Evolutionary conservation across 768 basidiomycete genomes (phyloP).

Genomic region (Asterophora lycoperdoides): DNA sequence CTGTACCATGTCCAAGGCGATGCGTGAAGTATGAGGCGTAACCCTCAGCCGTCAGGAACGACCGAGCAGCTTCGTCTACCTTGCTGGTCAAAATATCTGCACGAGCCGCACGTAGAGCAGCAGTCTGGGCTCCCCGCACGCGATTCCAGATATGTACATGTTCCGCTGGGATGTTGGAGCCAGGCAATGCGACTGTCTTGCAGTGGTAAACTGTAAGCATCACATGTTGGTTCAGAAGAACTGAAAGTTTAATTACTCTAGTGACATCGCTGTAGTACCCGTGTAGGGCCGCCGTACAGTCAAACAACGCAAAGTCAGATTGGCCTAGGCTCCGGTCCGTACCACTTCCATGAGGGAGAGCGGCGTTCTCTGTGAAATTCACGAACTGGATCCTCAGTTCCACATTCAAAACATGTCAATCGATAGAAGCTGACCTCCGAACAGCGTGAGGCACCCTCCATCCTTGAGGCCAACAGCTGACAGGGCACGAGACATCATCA

Average conservation of each 20-base stretch:
- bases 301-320: constrained; percentile 70
- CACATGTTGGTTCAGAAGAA: background rate
- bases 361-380: constrained; percentile 64
- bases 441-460: constrained; percentile 63
- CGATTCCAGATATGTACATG: constrained; percentile 59
- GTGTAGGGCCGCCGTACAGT: constrained; percentile 65
- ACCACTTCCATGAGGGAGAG: constrained; percentile 79
- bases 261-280: constrained; percentile 80
- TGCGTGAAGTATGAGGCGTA: constrained; percentile 71
- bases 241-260: constrained; percentile 45
- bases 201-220: background rate
- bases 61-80: constrained; percentile 63
- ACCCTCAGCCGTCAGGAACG: constrained; percentile 37
- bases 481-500: constrained; percentile 56
- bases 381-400: background rate
- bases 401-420: constrained; percentile 5
- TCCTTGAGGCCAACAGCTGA: constrained; percentile 52
- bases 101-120: constrained; percentile 44
- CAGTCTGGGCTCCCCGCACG: constrained; percentile 60
- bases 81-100: constrained; percentile 46
- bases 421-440: constrained; percentile 56
- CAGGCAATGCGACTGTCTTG: constrained; percentile 63
- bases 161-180: constrained; percentile 47
- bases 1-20: constrained; percentile 71
- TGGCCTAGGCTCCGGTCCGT: constrained; percentile 55